Evolutionary conservation across 2,329 filamentous ascomycete genomes (phyloP), one percentile per base, ranked within the genome.

Genomic region (Pseudogymnoascus sp.): DNA sequence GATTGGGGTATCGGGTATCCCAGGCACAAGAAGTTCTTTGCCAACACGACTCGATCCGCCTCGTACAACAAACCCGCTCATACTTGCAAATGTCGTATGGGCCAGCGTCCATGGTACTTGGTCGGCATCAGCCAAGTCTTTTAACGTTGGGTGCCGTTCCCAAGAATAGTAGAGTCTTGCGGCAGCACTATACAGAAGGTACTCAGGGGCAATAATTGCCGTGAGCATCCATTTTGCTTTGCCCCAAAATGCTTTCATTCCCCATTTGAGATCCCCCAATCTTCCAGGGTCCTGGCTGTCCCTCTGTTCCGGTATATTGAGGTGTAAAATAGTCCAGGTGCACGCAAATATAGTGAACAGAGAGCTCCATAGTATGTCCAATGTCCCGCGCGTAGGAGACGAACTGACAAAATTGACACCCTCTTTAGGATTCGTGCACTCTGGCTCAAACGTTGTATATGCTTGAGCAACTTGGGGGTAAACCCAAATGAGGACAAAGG

Each of bases 361-460:
- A 55, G 64, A 69, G 27, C 62, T 51, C 65, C 67, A 69, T 17
- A 69, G 25, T 29, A 70, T 68, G 58, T 69, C 63, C n/a, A 69
- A 42, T 1, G 68, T 70, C 3, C 68, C 65, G 27, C 66, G 59
- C 6, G 59, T 65, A 9, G 65, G 61, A 1, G 66, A 48, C 17
- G 62, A 63, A 6, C 61, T 61, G 17, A 69, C 66, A 51, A 63
- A 69, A 42, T 59, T 64, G 29, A 61, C 60, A 21, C n/a, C 55
- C n/a, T 51, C 58, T 7, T 66, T 41, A 41, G 62, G 64, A 44
- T 67, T 67, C 3, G 66, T 64, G 15, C 67, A 62, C 59, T 65
- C 71, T 1, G 71, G 69, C n/a, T 60, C 33, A 58, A 64, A 64
- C 9, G 9, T 59, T 25, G 58, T 42, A 42, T 42, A 42, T 42